phyloP scores from a whole-genome alignment of 2,329 filamentous ascomycete species.

The Ascochyta fabae region DNA sequence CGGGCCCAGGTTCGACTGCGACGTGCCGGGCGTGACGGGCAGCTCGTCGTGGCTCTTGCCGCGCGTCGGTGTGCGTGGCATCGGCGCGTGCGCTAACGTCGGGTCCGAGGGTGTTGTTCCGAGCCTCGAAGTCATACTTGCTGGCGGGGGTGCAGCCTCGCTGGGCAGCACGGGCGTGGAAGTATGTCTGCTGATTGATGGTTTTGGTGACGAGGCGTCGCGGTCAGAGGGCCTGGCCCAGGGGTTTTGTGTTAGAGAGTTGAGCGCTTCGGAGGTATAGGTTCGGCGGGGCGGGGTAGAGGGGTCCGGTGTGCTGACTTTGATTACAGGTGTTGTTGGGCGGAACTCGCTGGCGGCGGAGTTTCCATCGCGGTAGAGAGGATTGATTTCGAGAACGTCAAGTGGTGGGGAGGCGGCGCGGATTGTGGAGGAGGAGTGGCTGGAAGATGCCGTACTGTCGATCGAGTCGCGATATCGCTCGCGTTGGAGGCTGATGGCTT shows the following conservation, averaged over 20 bases:
- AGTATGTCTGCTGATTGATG: constrained; percentile 28
- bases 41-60: constrained; percentile 17
- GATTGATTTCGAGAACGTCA: constrained; percentile 19
- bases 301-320: constrained; percentile 25
- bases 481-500: constrained; percentile 52
- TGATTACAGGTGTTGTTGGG: constrained; percentile 37
- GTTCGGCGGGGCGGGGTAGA: constrained; percentile 17
- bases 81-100: constrained; percentile 5
- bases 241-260: constrained; percentile 37
- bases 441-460: constrained; percentile 22
- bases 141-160: constrained; percentile 28
- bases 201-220: constrained; percentile 13
- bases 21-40: constrained; percentile 26
- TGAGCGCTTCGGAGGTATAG: constrained; percentile 19
- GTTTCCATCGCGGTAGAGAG: constrained; percentile 21
- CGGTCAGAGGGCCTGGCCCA: constrained; percentile 29
- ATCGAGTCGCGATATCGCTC: constrained; percentile 46
- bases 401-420: constrained; percentile 32
- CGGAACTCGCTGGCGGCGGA: constrained; percentile 9
- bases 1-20: constrained; percentile 23
- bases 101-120: constrained; percentile 20
- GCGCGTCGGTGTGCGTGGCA: constrained; percentile 18
- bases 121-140: constrained; percentile 23
- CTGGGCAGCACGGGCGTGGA: constrained; percentile 41
- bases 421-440: constrained; percentile 27